Evolutionary conservation across 2,329 filamentous ascomycete genomes (phyloP).

Genomic region (Cercospora sesami): DNA sequence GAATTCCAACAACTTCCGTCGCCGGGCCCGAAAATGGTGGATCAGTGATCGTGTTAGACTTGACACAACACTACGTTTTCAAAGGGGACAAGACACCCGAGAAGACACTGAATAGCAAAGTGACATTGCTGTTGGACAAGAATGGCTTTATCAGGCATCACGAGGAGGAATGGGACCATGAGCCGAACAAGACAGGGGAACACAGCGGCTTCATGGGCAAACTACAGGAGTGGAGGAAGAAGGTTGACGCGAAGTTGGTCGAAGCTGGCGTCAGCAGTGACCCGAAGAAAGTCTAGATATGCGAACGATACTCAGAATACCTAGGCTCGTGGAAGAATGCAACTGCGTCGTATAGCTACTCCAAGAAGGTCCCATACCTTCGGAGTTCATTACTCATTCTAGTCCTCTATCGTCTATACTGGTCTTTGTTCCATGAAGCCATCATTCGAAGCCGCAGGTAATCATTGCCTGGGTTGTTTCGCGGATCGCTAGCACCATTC

Average conservation of each 20-base stretch:
- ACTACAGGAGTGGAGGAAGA: conserved; percentile 34
- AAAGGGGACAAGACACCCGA: conserved; percentile 33
- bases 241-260: conserved; percentile 32
- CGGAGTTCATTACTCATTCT: not conserved
- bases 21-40: conserved; percentile 9
- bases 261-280: conserved; percentile 29
- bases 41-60: conserved; percentile 27
- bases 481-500: not conserved
- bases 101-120: conserved; percentile 33
- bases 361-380: not conserved
- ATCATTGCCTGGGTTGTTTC: not conserved
- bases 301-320: not conserved
- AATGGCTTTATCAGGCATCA: conserved; percentile 33
- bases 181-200: conserved; percentile 31
- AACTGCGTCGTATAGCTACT: not conserved
- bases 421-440: not conserved
- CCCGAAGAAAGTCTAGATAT: conserved; percentile 25
- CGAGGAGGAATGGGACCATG: conserved; percentile 35
- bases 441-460: not conserved
- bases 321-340: not conserved
- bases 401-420: not conserved
- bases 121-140: conserved; percentile 30
- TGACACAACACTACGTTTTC: conserved; percentile 36
- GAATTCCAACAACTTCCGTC: not conserved
- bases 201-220: conserved; percentile 34